Evolutionary conservation across 805 yeast species (phyloP).

Genomic region (Dipodascus geniculatus): DNA sequence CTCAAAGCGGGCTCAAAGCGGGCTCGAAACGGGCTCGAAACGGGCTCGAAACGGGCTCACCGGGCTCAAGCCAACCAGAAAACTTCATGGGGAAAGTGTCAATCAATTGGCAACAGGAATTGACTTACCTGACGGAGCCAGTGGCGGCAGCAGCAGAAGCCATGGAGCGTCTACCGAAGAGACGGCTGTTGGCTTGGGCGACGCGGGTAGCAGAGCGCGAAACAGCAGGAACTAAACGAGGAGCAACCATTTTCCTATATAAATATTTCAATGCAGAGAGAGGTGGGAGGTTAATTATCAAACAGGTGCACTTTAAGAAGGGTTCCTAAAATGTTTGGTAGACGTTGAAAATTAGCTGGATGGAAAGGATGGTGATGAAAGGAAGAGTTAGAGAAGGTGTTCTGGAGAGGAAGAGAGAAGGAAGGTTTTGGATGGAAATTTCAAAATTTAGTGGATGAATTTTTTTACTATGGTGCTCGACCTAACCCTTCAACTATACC

Average conservation of each 20-base stretch:
- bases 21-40: no score
- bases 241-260: constrained; percentile 41
- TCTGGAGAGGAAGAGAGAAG: neutral
- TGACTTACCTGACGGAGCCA: constrained; percentile 83
- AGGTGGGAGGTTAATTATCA: neutral
- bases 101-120: no score
- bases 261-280: no score
- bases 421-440: neutral
- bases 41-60: no score
- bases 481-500: neutral
- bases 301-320: neutral
- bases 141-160: constrained; percentile 53
- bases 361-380: neutral
- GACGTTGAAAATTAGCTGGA: neutral
- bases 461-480: neutral
- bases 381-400: neutral
- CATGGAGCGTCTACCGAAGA: constrained; percentile 51
- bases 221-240: constrained; percentile 29
- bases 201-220: constrained; percentile 84
- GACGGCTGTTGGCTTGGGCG: constrained; percentile 67
- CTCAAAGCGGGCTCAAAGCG: no score
- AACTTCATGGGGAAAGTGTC: no score
- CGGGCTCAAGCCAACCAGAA: no score
- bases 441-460: neutral
- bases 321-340: neutral